A percentile compares a stretch with the other conserved stretches of the same genome.
Conservation (phyloP, 805 yeast species). For the Pichia cephalocereana region DNA sequence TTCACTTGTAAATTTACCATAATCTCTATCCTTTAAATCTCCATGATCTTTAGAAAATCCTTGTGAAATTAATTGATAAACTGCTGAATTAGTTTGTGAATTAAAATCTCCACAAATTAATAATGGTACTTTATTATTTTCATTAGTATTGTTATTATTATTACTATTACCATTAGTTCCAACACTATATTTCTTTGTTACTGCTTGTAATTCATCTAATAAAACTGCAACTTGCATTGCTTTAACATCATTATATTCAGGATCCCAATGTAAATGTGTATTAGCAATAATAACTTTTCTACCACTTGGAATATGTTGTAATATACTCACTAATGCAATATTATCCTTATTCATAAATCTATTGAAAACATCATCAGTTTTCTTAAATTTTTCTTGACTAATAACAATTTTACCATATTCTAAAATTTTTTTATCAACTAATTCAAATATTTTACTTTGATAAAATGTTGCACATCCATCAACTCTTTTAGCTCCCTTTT, state of each 20-base stretch:
- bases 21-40: slow-evolving; percentile 80
- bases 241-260: slow-evolving; percentile 90
- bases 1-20: slow-evolving; percentile 83
- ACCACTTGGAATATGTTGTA: slow-evolving; percentile 67
- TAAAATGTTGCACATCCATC: slow-evolving; percentile 98
- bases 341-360: slow-evolving; percentile 95
- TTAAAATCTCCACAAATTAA: slow-evolving; percentile 94
- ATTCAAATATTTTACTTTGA: slow-evolving; percentile 56
- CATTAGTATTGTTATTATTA: slow-evolving; percentile 18
- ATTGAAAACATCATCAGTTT: slow-evolving; percentile 89
- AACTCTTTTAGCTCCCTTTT: slow-evolving; percentile 74
- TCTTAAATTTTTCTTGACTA: slow-evolving; percentile 78
- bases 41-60: slow-evolving; percentile 72
- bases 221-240: slow-evolving; percentile 90
- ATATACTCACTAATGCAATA: slow-evolving; percentile 67
- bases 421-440: slow-evolving; percentile 60
- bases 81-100: slow-evolving; percentile 81
- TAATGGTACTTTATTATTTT: slow-evolving; percentile 48
- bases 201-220: slow-evolving; percentile 72
- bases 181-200: slow-evolving; percentile 35
- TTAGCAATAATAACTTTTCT: slow-evolving; percentile 68
- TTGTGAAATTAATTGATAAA: slow-evolving; percentile 76
- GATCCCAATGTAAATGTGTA: slow-evolving; percentile 98
- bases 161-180: slow-evolving; percentile 8
- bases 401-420: slow-evolving; percentile 80